These are phyloP conservation scores for Crucihimalaya himalaica DNA, from an alignment of 345 rosid genomes.

Conservation along the genomic window DNA sequence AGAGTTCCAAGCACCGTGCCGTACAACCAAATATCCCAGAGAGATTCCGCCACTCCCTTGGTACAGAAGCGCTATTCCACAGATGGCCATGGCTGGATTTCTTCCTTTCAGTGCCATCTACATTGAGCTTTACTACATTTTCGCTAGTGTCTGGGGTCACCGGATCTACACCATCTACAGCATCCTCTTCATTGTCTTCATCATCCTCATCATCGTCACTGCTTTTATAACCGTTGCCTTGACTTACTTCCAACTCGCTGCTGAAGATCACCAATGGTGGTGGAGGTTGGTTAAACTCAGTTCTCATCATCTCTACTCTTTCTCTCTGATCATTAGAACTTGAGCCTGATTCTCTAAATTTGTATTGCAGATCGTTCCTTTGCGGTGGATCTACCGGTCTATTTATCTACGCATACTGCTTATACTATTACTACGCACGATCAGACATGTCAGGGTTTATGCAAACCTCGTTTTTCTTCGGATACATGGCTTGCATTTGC, in stretches of 20 bases:
- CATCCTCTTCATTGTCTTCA: slow-evolving; percentile 79
- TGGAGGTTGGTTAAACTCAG: slow-evolving; percentile 60
- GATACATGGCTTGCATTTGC: slow-evolving; percentile 91
- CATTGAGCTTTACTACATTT: slow-evolving; percentile 86
- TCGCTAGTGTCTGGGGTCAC: slow-evolving; percentile 92
- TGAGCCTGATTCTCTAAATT: background rate
- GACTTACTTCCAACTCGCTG: slow-evolving; percentile 94
- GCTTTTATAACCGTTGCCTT: slow-evolving; percentile 90
- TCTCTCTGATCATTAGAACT: background rate
- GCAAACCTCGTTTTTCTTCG: slow-evolving; percentile 89
- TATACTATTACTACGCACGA: slow-evolving; percentile 72
- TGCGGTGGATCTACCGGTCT: slow-evolving; percentile 79
- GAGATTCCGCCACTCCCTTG: slow-evolving; percentile 78
- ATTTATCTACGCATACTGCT: slow-evolving; percentile 71
- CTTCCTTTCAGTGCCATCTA: slow-evolving; percentile 84
- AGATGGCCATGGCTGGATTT: slow-evolving; percentile 93
- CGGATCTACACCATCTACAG: slow-evolving; percentile 85
- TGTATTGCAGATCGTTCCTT: slow-evolving; percentile 59
- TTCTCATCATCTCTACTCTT: background rate
- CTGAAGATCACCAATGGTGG: slow-evolving; percentile 95
- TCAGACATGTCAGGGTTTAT: slow-evolving; percentile 89
- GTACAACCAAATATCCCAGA: slow-evolving; percentile 79
- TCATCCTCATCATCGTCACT: slow-evolving; percentile 79
- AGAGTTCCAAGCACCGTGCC: slow-evolving; percentile 89
- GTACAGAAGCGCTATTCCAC: slow-evolving; percentile 78